Conservation (phyloP, 106 monocot genomes). For the Dendrobium chrysotoxum region DNA sequence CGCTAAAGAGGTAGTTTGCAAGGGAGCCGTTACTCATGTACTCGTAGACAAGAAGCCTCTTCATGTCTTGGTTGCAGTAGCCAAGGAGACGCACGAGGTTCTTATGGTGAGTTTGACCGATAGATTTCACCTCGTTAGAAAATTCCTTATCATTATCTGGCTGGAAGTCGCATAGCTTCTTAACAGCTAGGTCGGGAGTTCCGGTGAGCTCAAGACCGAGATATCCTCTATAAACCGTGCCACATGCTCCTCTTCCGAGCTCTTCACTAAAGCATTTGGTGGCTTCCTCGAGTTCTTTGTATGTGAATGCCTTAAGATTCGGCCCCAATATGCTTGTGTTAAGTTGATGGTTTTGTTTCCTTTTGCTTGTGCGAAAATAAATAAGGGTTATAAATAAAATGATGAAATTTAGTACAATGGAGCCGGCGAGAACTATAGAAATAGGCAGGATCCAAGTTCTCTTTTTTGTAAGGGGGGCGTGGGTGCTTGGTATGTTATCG, state of each 20-base stretch:
- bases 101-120: slow-evolving; percentile 44
- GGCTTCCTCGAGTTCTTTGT: too few relatives aligned
- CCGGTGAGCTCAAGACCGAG: slow-evolving; percentile 21
- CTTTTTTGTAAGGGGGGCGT: neutral
- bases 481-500: neutral
- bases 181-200: slow-evolving; percentile 50
- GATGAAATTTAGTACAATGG: neutral
- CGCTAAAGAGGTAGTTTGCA: too few relatives aligned
- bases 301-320: too few relatives aligned
- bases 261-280: too few relatives aligned
- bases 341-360: neutral
- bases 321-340: too few relatives aligned
- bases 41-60: too few relatives aligned
- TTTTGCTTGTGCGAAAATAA: neutral
- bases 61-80: too few relatives aligned
- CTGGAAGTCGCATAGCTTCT: slow-evolving; percentile 24
- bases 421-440: neutral
- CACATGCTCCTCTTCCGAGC: slow-evolving; percentile 24
- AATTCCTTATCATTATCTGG: slow-evolving; percentile 42
- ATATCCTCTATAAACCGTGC: slow-evolving; percentile 49
- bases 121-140: slow-evolving; percentile 32
- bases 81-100: slow-evolving; percentile 34
- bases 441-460: too few relatives aligned
- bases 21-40: too few relatives aligned
- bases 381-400: neutral